Percentiles rank a stretch among this genome's conserved stretches.
Evolutionary conservation across 768 basidiomycete genomes (phyloP).

Genomic region (Lactarius tabidus): DNA sequence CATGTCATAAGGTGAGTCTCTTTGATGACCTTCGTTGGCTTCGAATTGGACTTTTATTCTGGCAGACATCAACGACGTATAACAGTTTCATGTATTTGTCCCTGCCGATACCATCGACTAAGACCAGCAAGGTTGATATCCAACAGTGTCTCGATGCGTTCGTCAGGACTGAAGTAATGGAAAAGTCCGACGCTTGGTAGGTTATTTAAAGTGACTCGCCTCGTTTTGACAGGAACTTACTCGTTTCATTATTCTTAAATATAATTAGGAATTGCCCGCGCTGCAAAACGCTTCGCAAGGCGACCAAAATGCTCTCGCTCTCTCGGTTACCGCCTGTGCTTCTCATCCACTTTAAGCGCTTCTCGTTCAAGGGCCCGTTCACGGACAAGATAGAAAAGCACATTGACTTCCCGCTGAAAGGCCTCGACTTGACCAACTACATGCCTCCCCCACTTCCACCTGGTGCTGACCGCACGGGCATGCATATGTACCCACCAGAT

Average conservation of each 20-base stretch:
- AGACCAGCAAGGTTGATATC: slow-evolving; percentile 59
- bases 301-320: slow-evolving; percentile 82
- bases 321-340: slow-evolving; percentile 92
- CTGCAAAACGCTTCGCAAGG: slow-evolving; percentile 85
- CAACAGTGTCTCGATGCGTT: slow-evolving; percentile 85
- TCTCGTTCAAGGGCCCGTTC: slow-evolving; percentile 86
- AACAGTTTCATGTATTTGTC: slow-evolving; percentile 95
- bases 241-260: not conserved
- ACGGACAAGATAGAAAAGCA: slow-evolving; percentile 96
- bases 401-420: slow-evolving; percentile 78
- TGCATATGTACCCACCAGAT: slow-evolving; percentile 38
- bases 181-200: slow-evolving; percentile 92
- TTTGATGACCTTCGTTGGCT: slow-evolving; percentile 23
- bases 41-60: slow-evolving; percentile 22
- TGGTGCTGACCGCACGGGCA: slow-evolving; percentile 45
- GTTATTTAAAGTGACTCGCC: slow-evolving; percentile 25
- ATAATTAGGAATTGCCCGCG: slow-evolving; percentile 84
- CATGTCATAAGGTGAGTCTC: slow-evolving; percentile 72
- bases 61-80: slow-evolving; percentile 93
- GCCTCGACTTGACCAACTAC: slow-evolving; percentile 66
- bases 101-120: slow-evolving; percentile 74
- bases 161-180: slow-evolving; percentile 85
- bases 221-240: not conserved
- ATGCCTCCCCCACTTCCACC: slow-evolving; percentile 79
- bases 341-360: slow-evolving; percentile 88